Evolutionary conservation across 176 grass and related monocot genomes (phyloP), one percentile per base, ranked within the genome.

Genomic region (Musa schizocarpa): DNA sequence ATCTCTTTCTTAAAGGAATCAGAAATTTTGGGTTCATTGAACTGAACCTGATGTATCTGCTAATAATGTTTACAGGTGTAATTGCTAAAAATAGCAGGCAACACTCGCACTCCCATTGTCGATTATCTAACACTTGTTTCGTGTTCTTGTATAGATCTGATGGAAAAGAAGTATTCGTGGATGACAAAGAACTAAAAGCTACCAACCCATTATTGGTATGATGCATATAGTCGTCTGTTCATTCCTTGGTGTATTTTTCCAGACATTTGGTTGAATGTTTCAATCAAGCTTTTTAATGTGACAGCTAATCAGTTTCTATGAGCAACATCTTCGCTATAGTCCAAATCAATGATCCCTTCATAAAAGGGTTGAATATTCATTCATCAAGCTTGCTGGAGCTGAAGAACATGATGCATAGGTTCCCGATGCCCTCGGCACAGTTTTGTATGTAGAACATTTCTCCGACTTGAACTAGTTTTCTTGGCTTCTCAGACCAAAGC

Each of bases 251-350:
- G 57, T 27, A 53, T 75, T 68, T 80, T 68, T 61, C 20, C 75
- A 64, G 71, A 72, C 25, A 64, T 25, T 51, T 65, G 49, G 51
- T 61, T 81, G 48, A 77, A 71, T 29, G 13, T 52, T 51, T 50
- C 77, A 69, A 53, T 71, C 65, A 53, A 58, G 73, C 23, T 68
- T 77, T 75, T 72, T 80, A 81, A 10, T 63, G 67, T 87, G 80
- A 65, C 93, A 97, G 93, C 81, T 97, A 83, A 97, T 97, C 73
- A 80, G 82, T 84, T 97, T 85, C 82, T 97, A 97, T 53, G 93
- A 97, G 79, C 89, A 92, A 75, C 83, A 86, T 19, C 81, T 97
- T 84, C 90, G 90, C 27, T 97, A 92, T 53, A 87, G 63, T 69
- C 87, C 93, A 29, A 83, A 79, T 51, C 79, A 79, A 65, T 94